Conservation (phyloP, 768 basidiomycete species). For the Tylopilus vinaceipallidus region DNA sequence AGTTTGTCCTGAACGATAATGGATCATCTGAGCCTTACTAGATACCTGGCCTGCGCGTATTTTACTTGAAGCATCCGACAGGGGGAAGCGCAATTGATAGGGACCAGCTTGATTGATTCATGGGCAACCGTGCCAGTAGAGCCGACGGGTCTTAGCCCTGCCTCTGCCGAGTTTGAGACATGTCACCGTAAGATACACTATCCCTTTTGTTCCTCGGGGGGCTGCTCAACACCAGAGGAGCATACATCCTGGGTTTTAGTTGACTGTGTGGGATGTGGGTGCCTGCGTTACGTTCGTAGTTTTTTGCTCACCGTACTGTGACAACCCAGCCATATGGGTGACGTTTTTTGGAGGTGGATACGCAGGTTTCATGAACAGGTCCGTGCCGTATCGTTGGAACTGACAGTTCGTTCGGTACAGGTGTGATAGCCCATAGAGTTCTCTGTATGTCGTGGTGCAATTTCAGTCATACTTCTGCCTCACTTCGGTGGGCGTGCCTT, state of each 20-base stretch:
- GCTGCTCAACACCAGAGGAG: slow-evolving; percentile 21
- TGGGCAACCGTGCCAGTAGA: background rate
- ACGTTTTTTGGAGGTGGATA: slow-evolving; percentile 60
- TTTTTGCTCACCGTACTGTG: background rate
- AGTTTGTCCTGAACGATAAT: background rate
- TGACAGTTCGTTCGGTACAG: slow-evolving; percentile 28
- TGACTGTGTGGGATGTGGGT: slow-evolving; percentile 73
- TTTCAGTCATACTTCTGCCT: background rate
- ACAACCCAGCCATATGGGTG: slow-evolving; percentile 48
- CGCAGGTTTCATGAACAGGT: background rate
- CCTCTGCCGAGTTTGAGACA: background rate
- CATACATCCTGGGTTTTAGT: slow-evolving; percentile 56
- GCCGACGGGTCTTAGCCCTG: no score
- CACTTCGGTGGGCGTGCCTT: background rate
- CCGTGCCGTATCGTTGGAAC: background rate
- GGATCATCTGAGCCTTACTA: background rate
- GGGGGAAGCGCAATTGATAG: background rate
- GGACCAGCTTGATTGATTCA: background rate
- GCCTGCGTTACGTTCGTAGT: background rate
- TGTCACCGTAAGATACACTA: background rate
- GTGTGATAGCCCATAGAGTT: slow-evolving; percentile 57
- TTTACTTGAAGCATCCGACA: background rate
- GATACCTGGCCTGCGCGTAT: background rate
- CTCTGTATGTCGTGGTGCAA: slow-evolving; percentile 44
- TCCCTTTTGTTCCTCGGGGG: background rate